These are phyloP conservation scores for Oryza glaberrima DNA, from an alignment of 176 grass and related monocot genomes.

Conservation along the genomic window DNA sequence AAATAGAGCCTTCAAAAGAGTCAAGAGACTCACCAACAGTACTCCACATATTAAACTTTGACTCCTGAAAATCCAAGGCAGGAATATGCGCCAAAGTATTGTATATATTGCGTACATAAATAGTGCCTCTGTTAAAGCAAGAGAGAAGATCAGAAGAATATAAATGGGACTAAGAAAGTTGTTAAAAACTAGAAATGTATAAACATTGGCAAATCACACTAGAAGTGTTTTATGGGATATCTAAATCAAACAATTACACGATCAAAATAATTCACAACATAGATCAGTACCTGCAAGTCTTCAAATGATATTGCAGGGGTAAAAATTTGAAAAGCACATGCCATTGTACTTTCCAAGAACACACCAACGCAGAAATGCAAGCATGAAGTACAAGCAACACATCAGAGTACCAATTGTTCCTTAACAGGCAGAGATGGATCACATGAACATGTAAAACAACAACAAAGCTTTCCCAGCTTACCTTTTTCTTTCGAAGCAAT, in stretches of 20 bases:
- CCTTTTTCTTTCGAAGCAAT: background rate
- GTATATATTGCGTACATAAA: slow-evolving; percentile 65
- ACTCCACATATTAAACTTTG: slow-evolving; percentile 74
- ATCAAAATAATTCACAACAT: slow-evolving; percentile 5
- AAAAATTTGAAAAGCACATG: background rate
- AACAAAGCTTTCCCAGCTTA: background rate
- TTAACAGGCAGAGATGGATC: background rate
- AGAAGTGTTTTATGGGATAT: background rate
- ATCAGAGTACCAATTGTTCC: background rate
- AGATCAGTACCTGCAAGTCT: background rate
- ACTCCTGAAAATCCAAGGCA: slow-evolving; percentile 61
- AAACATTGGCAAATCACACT: background rate
- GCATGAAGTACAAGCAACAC: slow-evolving; percentile 9
- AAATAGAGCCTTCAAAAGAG: slow-evolving; percentile 16
- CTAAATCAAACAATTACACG: background rate
- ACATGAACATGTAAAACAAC: background rate
- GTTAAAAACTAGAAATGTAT: background rate
- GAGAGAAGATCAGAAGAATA: slow-evolving; percentile 14
- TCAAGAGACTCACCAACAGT: slow-evolving; percentile 53
- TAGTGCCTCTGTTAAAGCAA: slow-evolving; percentile 53
- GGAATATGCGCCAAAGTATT: slow-evolving; percentile 64
- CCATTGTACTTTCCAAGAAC: background rate
- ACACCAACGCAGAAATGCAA: background rate
- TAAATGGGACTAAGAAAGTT: slow-evolving; percentile 32
- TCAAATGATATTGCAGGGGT: slow-evolving; percentile 19